These are phyloP conservation scores for Apiospora kogelbergensis DNA, from an alignment of 2,329 filamentous ascomycete species.

Conservation along the genomic window DNA sequence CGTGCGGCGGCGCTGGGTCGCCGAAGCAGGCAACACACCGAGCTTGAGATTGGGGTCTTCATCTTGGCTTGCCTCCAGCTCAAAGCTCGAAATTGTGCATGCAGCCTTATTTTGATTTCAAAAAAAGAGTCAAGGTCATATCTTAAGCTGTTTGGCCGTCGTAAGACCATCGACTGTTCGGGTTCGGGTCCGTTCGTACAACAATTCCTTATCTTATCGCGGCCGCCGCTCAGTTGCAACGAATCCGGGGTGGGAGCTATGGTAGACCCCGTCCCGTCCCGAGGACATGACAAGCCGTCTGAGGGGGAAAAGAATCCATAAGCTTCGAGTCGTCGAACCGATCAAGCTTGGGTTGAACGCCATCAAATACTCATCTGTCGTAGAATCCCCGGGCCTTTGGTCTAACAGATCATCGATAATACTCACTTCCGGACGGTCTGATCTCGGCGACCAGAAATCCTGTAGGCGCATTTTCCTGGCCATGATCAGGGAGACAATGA, in stretches of 20 bases:
- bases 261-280: not conserved
- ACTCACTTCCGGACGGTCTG: not conserved
- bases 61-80: not conserved
- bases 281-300: not conserved
- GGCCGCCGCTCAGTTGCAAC: not conserved
- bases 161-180: not conserved
- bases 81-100: not conserved
- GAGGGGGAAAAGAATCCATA: not conserved
- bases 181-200: not conserved
- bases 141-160: not conserved
- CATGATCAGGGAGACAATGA: not conserved
- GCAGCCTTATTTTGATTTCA: not conserved
- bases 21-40: not conserved
- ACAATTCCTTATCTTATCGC: slow-evolving; percentile 6
- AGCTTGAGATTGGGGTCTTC: not conserved
- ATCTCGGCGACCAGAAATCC: not conserved
- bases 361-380: not conserved
- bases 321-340: not conserved
- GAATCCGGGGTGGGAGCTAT: not conserved
- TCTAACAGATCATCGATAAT: not conserved
- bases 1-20: not conserved
- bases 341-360: not conserved
- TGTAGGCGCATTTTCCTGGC: not conserved
- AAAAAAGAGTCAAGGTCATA: not conserved
- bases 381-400: not conserved